phyloP scores from a whole-genome alignment of 2,329 filamentous ascomycete species.

The Epichloe festucae region DNA sequence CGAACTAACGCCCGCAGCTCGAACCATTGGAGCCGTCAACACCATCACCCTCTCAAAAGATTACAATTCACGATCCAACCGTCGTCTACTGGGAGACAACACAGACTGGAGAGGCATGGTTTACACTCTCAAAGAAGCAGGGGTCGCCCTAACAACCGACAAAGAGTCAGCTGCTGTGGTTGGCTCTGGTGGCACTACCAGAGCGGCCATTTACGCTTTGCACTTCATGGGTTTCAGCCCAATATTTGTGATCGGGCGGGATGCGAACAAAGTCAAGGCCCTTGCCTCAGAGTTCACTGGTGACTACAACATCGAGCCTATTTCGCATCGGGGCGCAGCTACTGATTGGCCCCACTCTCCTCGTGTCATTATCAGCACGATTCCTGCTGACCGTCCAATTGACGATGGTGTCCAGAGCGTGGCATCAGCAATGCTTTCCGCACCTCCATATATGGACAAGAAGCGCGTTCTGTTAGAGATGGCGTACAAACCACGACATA shows the following conservation, averaged over 20 bases:
- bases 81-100: constrained; percentile 68
- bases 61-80: constrained; percentile 23
- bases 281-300: constrained; percentile 62
- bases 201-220: constrained; percentile 81
- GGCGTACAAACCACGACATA: constrained; percentile 85
- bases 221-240: constrained; percentile 72
- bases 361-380: constrained; percentile 72
- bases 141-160: constrained; percentile 28
- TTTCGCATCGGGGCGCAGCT: constrained; percentile 38
- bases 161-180: constrained; percentile 59
- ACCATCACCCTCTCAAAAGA: constrained; percentile 58
- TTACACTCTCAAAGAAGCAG: constrained; percentile 58
- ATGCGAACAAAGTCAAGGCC: constrained; percentile 50
- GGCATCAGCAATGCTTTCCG: constrained; percentile 39
- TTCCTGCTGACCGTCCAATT: constrained; percentile 78
- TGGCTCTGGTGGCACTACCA: constrained; percentile 81
- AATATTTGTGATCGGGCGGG: constrained; percentile 78
- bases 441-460: constrained; percentile 19
- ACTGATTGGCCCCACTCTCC: constrained; percentile 34
- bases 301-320: constrained; percentile 55
- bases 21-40: constrained; percentile 83
- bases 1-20: constrained; percentile 64
- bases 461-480: constrained; percentile 70
- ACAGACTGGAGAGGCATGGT: constrained; percentile 95
- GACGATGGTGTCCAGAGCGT: constrained; percentile 56